Percentiles rank a stretch among this genome's conserved stretches.
Conservation (phyloP, 2,329 filamentous ascomycete species). For the Cercospora canescens region DNA sequence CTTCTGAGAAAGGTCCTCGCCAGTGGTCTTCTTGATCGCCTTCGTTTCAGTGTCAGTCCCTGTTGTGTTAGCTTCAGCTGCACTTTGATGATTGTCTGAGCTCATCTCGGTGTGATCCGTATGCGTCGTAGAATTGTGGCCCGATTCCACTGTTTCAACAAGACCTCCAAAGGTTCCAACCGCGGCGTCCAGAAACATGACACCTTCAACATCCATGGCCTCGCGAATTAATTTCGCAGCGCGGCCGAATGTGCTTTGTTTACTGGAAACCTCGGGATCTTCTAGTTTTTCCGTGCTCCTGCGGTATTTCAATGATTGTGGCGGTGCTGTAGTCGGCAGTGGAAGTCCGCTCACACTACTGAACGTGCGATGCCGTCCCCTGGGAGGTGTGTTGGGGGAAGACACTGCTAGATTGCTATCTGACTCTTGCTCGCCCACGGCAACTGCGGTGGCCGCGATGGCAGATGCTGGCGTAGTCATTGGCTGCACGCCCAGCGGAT, state of each 20-base stretch:
- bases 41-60: slow-evolving; percentile 24
- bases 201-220: slow-evolving; percentile 52
- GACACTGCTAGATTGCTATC: slow-evolving; percentile 7
- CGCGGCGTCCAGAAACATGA: slow-evolving; percentile 44
- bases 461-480: slow-evolving; percentile 18
- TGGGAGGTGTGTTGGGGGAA: background rate
- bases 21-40: slow-evolving; percentile 14
- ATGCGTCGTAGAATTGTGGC: slow-evolving; percentile 8
- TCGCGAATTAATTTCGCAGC: slow-evolving; percentile 52
- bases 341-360: slow-evolving; percentile 10
- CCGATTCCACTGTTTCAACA: slow-evolving; percentile 20
- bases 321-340: background rate
- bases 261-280: slow-evolving; percentile 14
- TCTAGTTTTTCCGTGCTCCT: slow-evolving; percentile 17
- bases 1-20: slow-evolving; percentile 14
- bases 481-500: slow-evolving; percentile 20
- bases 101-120: slow-evolving; percentile 19
- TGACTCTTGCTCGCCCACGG: slow-evolving; percentile 18
- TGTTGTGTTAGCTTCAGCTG: slow-evolving; percentile 18
- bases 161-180: slow-evolving; percentile 31
- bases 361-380: slow-evolving; percentile 1
- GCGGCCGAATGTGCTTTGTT: slow-evolving; percentile 43
- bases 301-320: slow-evolving; percentile 13
- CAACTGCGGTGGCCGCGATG: slow-evolving; percentile 20
- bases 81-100: slow-evolving; percentile 22